Evolutionary conservation across 2,329 filamentous ascomycete genomes (phyloP).

Genomic region (Colletotrichum sp.): DNA sequence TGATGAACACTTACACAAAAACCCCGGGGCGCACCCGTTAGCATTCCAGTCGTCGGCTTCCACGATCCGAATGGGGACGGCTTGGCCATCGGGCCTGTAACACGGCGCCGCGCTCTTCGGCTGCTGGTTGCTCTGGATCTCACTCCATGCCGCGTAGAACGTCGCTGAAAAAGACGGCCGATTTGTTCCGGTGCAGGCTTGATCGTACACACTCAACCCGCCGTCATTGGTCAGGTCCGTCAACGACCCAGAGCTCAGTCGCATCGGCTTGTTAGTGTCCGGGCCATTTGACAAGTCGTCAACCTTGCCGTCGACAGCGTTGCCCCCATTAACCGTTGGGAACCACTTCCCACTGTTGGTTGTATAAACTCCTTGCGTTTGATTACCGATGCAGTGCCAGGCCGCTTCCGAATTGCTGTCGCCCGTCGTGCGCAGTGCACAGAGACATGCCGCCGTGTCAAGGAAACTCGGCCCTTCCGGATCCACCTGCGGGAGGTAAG

Average conservation of each 20-base stretch:
- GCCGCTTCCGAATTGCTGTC: conserved; percentile 22
- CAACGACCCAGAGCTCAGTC: conserved; percentile 32
- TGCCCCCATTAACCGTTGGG: conserved; percentile 30
- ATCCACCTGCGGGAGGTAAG: conserved; percentile 36
- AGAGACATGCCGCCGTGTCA: conserved; percentile 43
- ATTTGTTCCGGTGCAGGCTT: conserved; percentile 46
- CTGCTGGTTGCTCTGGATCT: conserved; percentile 28
- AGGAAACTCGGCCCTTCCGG: conserved; percentile 41
- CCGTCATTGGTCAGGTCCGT: conserved; percentile 16
- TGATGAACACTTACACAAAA: conserved; percentile 41
- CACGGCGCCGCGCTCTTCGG: conserved; percentile 44
- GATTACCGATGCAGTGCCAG: conserved; percentile 53
- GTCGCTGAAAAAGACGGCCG: conserved; percentile 44
- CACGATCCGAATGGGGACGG: conserved; percentile 45
- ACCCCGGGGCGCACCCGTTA: conserved; percentile 44
- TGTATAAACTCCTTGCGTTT: conserved; percentile 41
- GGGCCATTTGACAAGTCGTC: conserved; percentile 42
- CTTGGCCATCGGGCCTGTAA: conserved; percentile 35
- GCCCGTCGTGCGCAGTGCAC: conserved; percentile 33
- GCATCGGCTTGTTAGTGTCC: conserved; percentile 29
- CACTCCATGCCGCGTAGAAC: conserved; percentile 38
- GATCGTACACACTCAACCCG: conserved; percentile 38
- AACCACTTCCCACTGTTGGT: conserved; percentile 48
- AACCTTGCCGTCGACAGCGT: conserved; percentile 29
- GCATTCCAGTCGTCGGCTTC: conserved; percentile 37